Conservation (phyloP, 352 stramenopile genomes). For the Globisporangium rhizosaccharum region DNA sequence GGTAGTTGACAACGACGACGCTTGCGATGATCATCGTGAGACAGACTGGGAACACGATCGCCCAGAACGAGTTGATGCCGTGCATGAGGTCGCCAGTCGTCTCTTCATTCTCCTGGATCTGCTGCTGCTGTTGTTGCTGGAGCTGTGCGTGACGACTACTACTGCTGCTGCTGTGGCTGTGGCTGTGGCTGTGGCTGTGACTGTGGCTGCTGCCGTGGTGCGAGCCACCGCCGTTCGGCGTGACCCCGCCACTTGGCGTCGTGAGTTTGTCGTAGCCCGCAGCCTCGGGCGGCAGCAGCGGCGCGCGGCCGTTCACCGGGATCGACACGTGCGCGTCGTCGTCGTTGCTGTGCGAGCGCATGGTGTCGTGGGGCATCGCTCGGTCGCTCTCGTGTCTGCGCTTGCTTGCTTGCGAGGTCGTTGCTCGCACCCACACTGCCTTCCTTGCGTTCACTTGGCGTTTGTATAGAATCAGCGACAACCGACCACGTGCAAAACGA, state of each 20-base stretch:
- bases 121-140: conserved; percentile 12
- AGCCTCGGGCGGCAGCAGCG: conserved; percentile 18
- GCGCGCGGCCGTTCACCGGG: conserved; percentile 27
- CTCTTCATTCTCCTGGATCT: conserved; percentile 20
- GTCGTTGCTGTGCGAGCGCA: conserved; percentile 8
- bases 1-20: conserved; percentile 82
- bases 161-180: conserved; percentile 3
- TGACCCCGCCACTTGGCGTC: conserved; percentile 33
- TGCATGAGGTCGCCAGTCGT: conserved; percentile 75
- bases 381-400: background rate
- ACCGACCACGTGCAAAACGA: background rate
- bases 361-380: conserved; percentile 10
- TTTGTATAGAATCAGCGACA: conserved; percentile 1
- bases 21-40: conserved; percentile 81
- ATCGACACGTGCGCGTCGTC: conserved; percentile 20
- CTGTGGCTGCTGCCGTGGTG: conserved; percentile 7
- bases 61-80: conserved; percentile 86
- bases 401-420: background rate
- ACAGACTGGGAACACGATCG: conserved; percentile 75
- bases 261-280: conserved; percentile 55
- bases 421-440: background rate
- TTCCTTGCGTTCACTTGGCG: background rate
- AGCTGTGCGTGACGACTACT: conserved; percentile 12
- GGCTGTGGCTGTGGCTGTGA: conserved; percentile 1
- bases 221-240: conserved; percentile 1